A percentile compares a stretch with the other conserved stretches of the same genome.
phyloP scores from a whole-genome alignment of 2,329 filamentous ascomycete species.

The Penicillium nordicum region DNA sequence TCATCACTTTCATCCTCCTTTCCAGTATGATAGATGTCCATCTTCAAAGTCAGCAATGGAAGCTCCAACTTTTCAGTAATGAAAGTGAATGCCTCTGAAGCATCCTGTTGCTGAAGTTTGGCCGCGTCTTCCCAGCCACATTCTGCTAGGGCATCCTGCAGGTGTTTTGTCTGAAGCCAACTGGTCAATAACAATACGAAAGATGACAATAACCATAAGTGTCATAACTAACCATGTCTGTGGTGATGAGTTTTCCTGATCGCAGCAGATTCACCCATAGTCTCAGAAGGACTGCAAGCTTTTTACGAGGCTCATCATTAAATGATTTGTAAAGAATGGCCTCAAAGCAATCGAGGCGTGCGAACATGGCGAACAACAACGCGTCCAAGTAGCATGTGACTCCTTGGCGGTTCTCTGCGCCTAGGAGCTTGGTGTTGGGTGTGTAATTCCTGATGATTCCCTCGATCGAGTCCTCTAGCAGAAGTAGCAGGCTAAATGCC shows the following conservation, averaged over 20 bases:
- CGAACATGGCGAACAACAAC: slow-evolving; percentile 93
- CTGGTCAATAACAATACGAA: slow-evolving; percentile 11
- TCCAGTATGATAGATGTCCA: slow-evolving; percentile 91
- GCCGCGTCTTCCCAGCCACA: slow-evolving; percentile 87
- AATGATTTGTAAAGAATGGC: slow-evolving; percentile 82
- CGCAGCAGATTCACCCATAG: slow-evolving; percentile 93
- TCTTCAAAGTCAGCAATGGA: slow-evolving; percentile 83
- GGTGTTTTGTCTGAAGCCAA: slow-evolving; percentile 63
- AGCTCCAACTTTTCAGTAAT: slow-evolving; percentile 86
- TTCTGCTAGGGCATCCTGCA: slow-evolving; percentile 76
- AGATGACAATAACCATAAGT: not conserved
- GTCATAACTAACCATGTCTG: slow-evolving; percentile 64
- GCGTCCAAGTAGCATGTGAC: slow-evolving; percentile 96
- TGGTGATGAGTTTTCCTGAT: slow-evolving; percentile 77
- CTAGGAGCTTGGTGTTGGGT: slow-evolving; percentile 67
- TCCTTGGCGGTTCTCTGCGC: slow-evolving; percentile 77
- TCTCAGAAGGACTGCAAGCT: slow-evolving; percentile 72
- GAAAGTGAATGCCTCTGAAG: slow-evolving; percentile 92
- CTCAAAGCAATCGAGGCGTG: slow-evolving; percentile 83
- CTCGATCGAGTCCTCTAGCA: slow-evolving; percentile 77
- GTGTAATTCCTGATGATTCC: slow-evolving; percentile 75
- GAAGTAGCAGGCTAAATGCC: slow-evolving; percentile 70
- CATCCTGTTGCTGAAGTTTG: slow-evolving; percentile 80
- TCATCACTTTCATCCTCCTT: slow-evolving; percentile 79
- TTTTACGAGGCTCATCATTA: slow-evolving; percentile 67